phyloP scores from a whole-genome alignment of 83 land plant genomes.

The Thuja plicata region DNA sequence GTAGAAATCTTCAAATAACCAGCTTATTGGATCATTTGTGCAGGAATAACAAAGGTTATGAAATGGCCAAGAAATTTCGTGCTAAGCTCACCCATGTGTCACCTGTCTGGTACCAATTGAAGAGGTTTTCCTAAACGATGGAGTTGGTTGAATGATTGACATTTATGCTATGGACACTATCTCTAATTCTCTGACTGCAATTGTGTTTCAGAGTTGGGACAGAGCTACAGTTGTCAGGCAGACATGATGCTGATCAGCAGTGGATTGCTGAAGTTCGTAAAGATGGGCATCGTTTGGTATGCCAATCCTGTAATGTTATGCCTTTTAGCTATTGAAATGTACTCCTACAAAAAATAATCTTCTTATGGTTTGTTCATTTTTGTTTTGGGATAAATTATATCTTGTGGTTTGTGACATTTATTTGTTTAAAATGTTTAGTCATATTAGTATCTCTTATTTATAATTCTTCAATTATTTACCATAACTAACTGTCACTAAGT shows the following conservation, averaged over 20 bases:
- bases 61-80: constrained; percentile 75
- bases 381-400: neutral
- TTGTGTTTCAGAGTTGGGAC: constrained; percentile 51
- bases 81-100: constrained; percentile 88
- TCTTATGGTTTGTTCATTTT: neutral
- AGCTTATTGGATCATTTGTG: constrained; percentile 13
- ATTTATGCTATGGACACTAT: neutral
- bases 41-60: constrained; percentile 96
- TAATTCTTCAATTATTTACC: neutral
- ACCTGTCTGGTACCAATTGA: constrained; percentile 98
- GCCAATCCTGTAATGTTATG: neutral
- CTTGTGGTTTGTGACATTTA: neutral
- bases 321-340: neutral
- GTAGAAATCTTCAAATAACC: neutral
- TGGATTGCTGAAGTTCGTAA: constrained; percentile 75
- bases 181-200: constrained; percentile 8
- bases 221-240: constrained; percentile 60
- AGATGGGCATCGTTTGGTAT: constrained; percentile 70
- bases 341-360: neutral
- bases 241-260: constrained; percentile 84
- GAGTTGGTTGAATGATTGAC: neutral
- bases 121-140: constrained; percentile 49
- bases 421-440: neutral
- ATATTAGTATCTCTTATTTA: neutral
- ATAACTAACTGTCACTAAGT: neutral